Percentiles rank a stretch among this genome's conserved stretches.
phyloP scores from a whole-genome alignment of 2,329 filamentous ascomycete species.

The Penicillium sp. region DNA sequence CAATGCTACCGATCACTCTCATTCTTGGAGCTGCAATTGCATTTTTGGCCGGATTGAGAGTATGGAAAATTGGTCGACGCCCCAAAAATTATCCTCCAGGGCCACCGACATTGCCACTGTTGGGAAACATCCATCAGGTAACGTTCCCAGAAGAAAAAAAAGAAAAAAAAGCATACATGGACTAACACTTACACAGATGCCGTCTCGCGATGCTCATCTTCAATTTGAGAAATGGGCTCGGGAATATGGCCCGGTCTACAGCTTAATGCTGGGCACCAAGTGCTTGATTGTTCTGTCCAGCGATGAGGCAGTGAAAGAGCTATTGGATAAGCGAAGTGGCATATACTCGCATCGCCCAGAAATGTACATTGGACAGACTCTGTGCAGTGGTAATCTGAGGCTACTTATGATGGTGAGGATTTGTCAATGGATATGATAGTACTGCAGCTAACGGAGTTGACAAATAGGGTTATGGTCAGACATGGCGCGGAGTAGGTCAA shows the following conservation, averaged over 20 bases:
- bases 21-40: slow-evolving; percentile 9
- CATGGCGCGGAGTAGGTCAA: slow-evolving; percentile 25
- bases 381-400: slow-evolving; percentile 30
- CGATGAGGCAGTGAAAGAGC: slow-evolving; percentile 51
- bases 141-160: no score
- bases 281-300: slow-evolving; percentile 51
- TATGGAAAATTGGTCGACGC: slow-evolving; percentile 29
- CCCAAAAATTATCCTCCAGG: slow-evolving; percentile 48
- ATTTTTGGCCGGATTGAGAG: slow-evolving; percentile 10
- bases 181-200: slow-evolving; percentile 37
- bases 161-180: neutral
- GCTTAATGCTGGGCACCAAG: slow-evolving; percentile 53
- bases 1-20: slow-evolving; percentile 8
- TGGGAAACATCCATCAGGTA: slow-evolving; percentile 53
- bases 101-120: slow-evolving; percentile 52
- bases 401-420: slow-evolving; percentile 34
- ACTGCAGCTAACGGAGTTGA: neutral
- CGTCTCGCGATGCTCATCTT: slow-evolving; percentile 42
- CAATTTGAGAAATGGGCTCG: slow-evolving; percentile 56
- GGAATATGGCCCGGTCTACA: slow-evolving; percentile 56
- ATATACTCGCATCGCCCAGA: slow-evolving; percentile 54
- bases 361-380: slow-evolving; percentile 47
- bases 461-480: slow-evolving; percentile 26
- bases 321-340: slow-evolving; percentile 52
- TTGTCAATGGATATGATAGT: no score